Evolutionary conservation across 2,329 filamentous ascomycete genomes (phyloP).

Genomic region (Nigrospora osmanthi): DNA sequence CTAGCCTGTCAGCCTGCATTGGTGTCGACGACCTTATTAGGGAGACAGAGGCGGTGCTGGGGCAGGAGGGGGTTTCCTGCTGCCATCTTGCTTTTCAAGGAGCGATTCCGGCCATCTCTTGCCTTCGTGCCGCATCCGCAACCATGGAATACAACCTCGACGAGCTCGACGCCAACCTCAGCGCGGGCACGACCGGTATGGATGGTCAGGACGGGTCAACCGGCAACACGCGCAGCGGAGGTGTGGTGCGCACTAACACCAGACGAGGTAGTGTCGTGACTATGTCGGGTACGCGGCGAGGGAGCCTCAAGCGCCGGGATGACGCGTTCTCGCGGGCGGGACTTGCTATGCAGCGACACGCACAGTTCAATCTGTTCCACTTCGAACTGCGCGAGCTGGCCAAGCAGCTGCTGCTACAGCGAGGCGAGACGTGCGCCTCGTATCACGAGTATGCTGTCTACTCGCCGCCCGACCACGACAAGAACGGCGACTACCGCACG

Average conservation of each 20-base stretch:
- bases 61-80: too few species aligned
- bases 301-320: too few species aligned
- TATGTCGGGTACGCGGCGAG: neutral
- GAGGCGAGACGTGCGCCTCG: conserved; percentile 15
- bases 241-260: conserved; percentile 5
- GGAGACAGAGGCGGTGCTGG: too few species aligned
- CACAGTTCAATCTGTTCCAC: conserved; percentile 14
- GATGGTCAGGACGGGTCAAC: conserved; percentile 9
- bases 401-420: conserved; percentile 12
- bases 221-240: conserved; percentile 5
- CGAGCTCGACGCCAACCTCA: conserved; percentile 18
- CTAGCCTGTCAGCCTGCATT: too few species aligned
- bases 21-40: too few species aligned
- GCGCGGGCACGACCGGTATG: conserved; percentile 12
- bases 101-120: too few species aligned
- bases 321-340: too few species aligned
- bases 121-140: neutral
- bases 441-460: conserved; percentile 23
- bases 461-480: conserved; percentile 9
- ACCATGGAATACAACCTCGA: conserved; percentile 19
- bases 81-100: too few species aligned
- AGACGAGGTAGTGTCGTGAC: conserved; percentile 18
- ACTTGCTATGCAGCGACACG: too few species aligned
- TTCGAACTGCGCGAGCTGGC: conserved; percentile 19
- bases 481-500: conserved; percentile 11